These are phyloP conservation scores for Dendrobium catenatum DNA, from an alignment of 106 monocot species.

Conservation along the genomic window DNA sequence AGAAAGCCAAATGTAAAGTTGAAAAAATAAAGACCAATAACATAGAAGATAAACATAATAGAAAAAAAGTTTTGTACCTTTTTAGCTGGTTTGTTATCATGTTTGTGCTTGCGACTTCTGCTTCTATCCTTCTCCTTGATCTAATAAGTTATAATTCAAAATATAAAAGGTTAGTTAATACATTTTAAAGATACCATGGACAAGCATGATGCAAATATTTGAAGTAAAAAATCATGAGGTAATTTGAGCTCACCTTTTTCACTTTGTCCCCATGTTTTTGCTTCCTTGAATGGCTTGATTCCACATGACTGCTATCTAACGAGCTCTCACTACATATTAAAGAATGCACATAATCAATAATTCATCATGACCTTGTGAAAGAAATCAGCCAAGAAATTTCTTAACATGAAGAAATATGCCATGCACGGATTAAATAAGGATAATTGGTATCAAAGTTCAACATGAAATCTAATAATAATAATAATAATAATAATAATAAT, in stretches of 20 bases:
- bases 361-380: not conserved
- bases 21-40: not conserved
- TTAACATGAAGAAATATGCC: not conserved
- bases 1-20: not conserved
- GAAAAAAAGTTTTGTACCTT: constrained; percentile 3
- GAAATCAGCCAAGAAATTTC: not conserved
- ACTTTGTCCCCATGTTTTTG: not conserved
- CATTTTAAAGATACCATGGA: not conserved
- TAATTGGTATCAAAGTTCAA: not conserved
- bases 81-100: not conserved
- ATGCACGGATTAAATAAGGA: not conserved
- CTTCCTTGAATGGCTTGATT: constrained; percentile 11
- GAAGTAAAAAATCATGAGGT: not conserved
- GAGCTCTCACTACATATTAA: constrained; percentile 7
- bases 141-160: not conserved
- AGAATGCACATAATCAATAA: constrained; percentile 7
- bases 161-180: not conserved
- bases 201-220: not conserved
- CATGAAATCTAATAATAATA: not conserved
- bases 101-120: constrained; percentile 2
- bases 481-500: not conserved
- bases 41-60: not conserved
- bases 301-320: not conserved
- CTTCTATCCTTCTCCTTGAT: constrained; percentile 1
- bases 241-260: not conserved